Conservation (phyloP, 768 basidiomycete genomes). For the Agrocybe chaxingu region DNA sequence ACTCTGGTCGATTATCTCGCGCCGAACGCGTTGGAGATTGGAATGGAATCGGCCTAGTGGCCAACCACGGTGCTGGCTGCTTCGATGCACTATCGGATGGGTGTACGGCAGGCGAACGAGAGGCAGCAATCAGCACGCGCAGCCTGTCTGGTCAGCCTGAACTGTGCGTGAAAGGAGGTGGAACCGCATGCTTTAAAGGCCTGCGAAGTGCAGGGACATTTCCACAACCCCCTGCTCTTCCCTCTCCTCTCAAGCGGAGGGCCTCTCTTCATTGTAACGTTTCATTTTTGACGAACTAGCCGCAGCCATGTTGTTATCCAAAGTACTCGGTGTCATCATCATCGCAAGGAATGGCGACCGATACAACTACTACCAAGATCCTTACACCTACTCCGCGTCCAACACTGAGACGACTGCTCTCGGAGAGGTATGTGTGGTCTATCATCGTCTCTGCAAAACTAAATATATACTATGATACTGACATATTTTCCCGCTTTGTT, state of each 20-base stretch:
- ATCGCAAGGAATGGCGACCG: conserved; percentile 81
- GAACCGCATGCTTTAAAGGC: conserved; percentile 17
- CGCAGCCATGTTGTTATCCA: conserved; percentile 39
- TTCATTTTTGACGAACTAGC: conserved; percentile 5
- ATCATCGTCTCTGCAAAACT: neutral
- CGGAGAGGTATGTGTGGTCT: conserved; percentile 51
- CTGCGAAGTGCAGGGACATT: conserved; percentile 11
- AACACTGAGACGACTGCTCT: conserved; percentile 73
- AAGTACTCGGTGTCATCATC: conserved; percentile 76
- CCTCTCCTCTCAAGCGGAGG: conserved; percentile 8
- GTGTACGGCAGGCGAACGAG: neutral
- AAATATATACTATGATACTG: neutral
- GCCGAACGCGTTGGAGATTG: conserved; percentile 10
- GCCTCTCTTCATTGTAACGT: conserved; percentile 8
- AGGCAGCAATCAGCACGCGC: conserved; percentile 21
- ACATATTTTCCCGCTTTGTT: conserved; percentile 5
- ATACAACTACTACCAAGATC: conserved; percentile 66
- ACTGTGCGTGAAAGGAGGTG: conserved; percentile 10
- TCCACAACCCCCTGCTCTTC: conserved; percentile 17
- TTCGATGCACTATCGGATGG: conserved; percentile 15
- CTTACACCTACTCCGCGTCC: conserved; percentile 57
- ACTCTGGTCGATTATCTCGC: conserved; percentile 13
- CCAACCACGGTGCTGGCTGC: conserved; percentile 11
- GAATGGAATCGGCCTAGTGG: conserved; percentile 6
- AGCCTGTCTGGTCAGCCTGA: conserved; percentile 15